phyloP scores from a whole-genome alignment of 768 basidiomycete species.

The Tulasnella sp. region DNA sequence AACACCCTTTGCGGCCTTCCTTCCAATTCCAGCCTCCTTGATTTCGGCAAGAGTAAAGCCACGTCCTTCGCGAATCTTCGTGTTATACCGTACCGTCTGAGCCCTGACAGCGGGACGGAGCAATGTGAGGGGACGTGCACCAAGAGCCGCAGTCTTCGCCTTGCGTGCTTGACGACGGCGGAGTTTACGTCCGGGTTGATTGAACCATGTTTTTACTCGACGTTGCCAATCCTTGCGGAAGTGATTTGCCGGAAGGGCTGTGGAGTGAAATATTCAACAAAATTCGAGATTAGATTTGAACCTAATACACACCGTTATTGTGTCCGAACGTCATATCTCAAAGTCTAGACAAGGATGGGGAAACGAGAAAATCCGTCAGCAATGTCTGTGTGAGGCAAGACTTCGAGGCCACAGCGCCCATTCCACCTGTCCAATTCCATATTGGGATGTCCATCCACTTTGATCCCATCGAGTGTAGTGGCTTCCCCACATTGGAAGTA shows the following conservation, averaged over 20 bases:
- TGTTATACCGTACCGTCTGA: conserved; percentile 96
- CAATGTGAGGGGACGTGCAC: conserved; percentile 79
- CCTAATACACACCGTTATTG: conserved; percentile 13
- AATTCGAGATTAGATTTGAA: background rate
- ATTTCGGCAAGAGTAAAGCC: conserved; percentile 92
- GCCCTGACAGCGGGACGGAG: conserved; percentile 95
- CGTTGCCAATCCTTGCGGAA: conserved; percentile 99
- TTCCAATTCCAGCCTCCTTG: conserved; percentile 88
- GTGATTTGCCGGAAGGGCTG: conserved; percentile 81
- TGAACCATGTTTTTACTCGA: conserved; percentile 94
- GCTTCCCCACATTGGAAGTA: too few relatives aligned
- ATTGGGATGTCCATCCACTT: background rate
- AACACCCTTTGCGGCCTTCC: conserved; percentile 83
- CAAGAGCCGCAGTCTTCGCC: conserved; percentile 77
- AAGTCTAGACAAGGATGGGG: background rate
- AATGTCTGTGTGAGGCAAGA: background rate
- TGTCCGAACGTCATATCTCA: conserved; percentile 13
- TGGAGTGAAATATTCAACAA: background rate
- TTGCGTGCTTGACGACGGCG: conserved; percentile 87
- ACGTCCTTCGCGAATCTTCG: conserved; percentile 90
- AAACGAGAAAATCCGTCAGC: conserved; percentile 4
- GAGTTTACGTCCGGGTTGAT: conserved; percentile 97
- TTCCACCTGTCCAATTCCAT: background rate
- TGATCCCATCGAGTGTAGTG: conserved; percentile 8
- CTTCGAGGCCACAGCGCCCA: too few relatives aligned